Evolutionary conservation across 2,329 filamentous ascomycete genomes (phyloP).

Genomic region (Drechslerella dactyloides): DNA sequence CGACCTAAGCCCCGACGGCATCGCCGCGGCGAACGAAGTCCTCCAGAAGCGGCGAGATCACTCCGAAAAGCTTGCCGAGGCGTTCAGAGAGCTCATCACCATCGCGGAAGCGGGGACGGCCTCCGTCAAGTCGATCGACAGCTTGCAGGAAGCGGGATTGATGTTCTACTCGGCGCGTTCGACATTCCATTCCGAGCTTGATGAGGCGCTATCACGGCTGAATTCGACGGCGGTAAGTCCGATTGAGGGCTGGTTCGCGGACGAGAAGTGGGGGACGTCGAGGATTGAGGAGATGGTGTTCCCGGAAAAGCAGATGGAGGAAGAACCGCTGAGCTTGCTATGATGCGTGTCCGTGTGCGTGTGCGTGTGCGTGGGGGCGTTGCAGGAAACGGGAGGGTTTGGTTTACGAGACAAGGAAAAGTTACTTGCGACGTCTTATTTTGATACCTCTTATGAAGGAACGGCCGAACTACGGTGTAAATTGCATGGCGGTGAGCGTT

Average conservation of each 20-base stretch:
- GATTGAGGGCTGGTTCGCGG: background rate
- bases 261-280: slow-evolving; percentile 11
- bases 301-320: background rate
- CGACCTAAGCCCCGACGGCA: slow-evolving; percentile 12
- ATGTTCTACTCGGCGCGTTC: slow-evolving; percentile 14
- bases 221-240: slow-evolving; percentile 5
- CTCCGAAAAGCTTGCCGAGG: slow-evolving; percentile 3
- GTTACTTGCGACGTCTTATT: no score
- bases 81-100: slow-evolving; percentile 11
- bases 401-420: no score
- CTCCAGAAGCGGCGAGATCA: slow-evolving; percentile 6
- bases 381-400: no score
- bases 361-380: no score
- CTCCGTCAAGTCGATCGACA: slow-evolving; percentile 12
- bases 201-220: slow-evolving; percentile 6
- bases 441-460: no score
- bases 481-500: no score
- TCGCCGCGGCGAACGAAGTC: slow-evolving; percentile 8
- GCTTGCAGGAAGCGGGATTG: slow-evolving; percentile 11
- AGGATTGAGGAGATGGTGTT: background rate
- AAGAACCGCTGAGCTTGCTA: background rate
- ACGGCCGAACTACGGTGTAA: no score
- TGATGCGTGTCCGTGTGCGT: no score
- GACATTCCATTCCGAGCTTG: slow-evolving; percentile 10
- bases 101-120: slow-evolving; percentile 13